Evolutionary conservation across 164 flowering plant species (phyloP), one percentile per base, ranked within the genome.

Genomic region (Nymphaea colorata): DNA sequence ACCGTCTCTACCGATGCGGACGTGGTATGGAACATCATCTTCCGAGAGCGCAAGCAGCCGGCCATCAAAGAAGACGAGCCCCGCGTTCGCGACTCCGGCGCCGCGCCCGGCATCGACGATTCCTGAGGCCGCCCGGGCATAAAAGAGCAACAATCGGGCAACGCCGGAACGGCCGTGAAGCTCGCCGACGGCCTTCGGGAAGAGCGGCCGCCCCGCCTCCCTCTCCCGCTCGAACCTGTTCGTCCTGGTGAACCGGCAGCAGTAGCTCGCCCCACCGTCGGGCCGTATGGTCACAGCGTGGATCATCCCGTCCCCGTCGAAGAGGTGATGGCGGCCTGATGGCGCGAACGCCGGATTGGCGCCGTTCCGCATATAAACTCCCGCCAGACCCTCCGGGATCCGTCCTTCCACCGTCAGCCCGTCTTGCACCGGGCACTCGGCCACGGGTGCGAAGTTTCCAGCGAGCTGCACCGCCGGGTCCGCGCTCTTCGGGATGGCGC

Each of bases 241-340:
- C 43, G 87, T 83, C n/a, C 70, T 68, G 0, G 87, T 83, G 74
- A 66, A 83, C 51, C 85, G 75, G 73, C 87, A 78, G 68, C 75
- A 55, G 61, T 83, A 83, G 51, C 75, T 75, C 8, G 16, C 16
- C 43, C 69, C 47, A 10, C 45, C 71, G 4, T 47, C 41, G 5
- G 64, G 64, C 7, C 63, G 43, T 16, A 83, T 59, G 1, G 59
- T 72, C 10, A 83, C 83, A 6, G 86, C 83, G 36, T 83, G 86
- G 3, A 83, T 66, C 86, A 83, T 81, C 6, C 86, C 83, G 64
- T 83, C 86, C 3, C 84, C 86, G 66, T 83, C 86, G 41, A 83
- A 83, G 51, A 81, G 67, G 67, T 83, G 86, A 71, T 83, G 84
- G 0, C 83, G 82, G 0, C 75, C 78, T 3, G 69, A 4, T 14